These are phyloP conservation scores for Sindora glabra DNA, from an alignment of 306 rosid species.

Conservation along the genomic window DNA sequence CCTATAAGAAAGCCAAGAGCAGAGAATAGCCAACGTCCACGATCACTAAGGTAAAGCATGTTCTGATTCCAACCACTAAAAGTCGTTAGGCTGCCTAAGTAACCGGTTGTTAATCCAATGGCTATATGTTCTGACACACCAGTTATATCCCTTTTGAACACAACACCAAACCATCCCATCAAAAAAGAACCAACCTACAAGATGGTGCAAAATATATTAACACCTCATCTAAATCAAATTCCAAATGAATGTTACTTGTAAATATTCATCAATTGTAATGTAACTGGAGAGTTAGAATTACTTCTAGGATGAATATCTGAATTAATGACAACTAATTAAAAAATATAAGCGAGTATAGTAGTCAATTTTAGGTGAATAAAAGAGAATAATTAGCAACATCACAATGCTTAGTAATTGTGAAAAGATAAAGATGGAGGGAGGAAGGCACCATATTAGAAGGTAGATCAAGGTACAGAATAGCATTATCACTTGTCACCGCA, in stretches of 20 bases:
- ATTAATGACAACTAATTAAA: too few species aligned
- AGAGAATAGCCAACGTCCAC: slow-evolving; percentile 58
- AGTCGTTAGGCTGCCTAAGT: slow-evolving; percentile 88
- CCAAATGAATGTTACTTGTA: background rate
- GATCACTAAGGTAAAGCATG: slow-evolving; percentile 69
- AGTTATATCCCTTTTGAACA: slow-evolving; percentile 64
- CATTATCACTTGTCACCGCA: slow-evolving; percentile 43
- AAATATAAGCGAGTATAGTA: too few species aligned
- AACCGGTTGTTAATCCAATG: slow-evolving; percentile 74
- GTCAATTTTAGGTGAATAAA: too few species aligned
- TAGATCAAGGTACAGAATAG: slow-evolving; percentile 66
- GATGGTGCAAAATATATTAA: background rate
- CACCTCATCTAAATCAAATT: background rate
- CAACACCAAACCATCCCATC: slow-evolving; percentile 96
- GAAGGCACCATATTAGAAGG: slow-evolving; percentile 82
- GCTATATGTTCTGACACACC: slow-evolving; percentile 60
- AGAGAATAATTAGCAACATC: too few species aligned
- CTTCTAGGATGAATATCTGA: background rate
- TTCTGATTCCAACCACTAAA: slow-evolving; percentile 94
- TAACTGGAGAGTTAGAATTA: background rate
- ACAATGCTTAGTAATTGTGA: too few species aligned
- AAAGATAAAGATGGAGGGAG: slow-evolving; percentile 9
- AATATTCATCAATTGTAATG: background rate
- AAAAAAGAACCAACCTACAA: slow-evolving; percentile 78
- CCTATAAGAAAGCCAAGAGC: slow-evolving; percentile 69